Percentiles rank a stretch among this genome's conserved stretches.
These are phyloP conservation scores for Phaeophleospora eucalypticola DNA, from an alignment of 2,329 filamentous ascomycete species.

Conservation along the genomic window DNA sequence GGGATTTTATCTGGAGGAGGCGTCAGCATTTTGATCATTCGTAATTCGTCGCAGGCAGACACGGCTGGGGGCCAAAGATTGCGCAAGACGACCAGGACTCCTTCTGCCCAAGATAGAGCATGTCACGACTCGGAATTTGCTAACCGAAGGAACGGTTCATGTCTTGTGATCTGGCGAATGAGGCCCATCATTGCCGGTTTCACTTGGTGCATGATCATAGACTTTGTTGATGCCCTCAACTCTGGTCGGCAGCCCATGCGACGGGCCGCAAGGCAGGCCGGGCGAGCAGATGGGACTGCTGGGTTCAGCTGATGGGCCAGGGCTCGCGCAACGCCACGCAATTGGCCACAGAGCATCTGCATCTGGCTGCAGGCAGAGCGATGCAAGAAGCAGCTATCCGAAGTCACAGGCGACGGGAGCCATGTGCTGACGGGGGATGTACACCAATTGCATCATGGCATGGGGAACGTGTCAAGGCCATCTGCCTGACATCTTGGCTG, in stretches of 20 bases:
- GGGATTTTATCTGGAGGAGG: constrained; percentile 4
- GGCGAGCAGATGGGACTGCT: constrained; percentile 7
- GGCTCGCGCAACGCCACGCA: constrained; percentile 11
- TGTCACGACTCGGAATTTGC: no score
- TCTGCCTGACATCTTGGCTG: constrained; percentile 5
- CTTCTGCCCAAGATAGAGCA: background rate
- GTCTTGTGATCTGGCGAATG: constrained; percentile 19
- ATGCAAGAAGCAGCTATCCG: constrained; percentile 16
- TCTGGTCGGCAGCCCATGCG: constrained; percentile 3
- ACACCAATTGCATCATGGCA: constrained; percentile 10
- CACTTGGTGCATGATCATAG: constrained; percentile 13
- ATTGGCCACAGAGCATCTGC: constrained; percentile 12
- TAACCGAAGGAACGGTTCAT: constrained; percentile 11
- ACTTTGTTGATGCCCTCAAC: background rate
- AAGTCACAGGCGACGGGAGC: no score
- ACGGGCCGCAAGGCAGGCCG: constrained; percentile 18
- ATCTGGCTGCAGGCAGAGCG: constrained; percentile 12
- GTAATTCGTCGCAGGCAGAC: constrained; percentile 11
- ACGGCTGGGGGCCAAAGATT: no score
- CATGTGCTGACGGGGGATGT: constrained; percentile 9
- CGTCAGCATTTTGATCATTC: constrained; percentile 16
- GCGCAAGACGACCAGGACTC: constrained; percentile 5
- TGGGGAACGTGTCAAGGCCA: constrained; percentile 11
- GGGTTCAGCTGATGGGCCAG: constrained; percentile 16
- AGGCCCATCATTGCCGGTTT: constrained; percentile 15